Evolutionary conservation across 1,139 yeast genomes (phyloP).

Genomic region (Candida labiduridarum): DNA sequence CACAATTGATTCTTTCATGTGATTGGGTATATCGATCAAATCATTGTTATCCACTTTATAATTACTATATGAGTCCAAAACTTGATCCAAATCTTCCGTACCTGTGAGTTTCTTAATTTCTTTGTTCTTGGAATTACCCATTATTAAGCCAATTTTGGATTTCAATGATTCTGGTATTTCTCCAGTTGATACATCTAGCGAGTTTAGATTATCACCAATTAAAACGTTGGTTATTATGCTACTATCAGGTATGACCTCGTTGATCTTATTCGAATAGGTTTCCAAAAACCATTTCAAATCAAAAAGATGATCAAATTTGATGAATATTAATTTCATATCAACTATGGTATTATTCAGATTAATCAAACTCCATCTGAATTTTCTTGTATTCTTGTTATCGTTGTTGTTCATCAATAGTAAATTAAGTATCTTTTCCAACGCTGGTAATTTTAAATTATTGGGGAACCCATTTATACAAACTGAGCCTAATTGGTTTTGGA

Average conservation of each 20-base stretch:
- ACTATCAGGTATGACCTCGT: slow-evolving; percentile 3
- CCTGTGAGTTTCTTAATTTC: slow-evolving; percentile 21
- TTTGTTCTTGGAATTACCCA: slow-evolving; percentile 22
- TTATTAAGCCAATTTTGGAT: slow-evolving; percentile 19
- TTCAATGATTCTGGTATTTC: slow-evolving; percentile 8
- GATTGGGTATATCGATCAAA: slow-evolving; percentile 62
- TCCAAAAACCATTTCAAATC: slow-evolving; percentile 17
- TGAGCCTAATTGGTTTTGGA: slow-evolving; percentile 41
- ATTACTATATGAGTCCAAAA: slow-evolving; percentile 34
- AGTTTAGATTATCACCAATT: not conserved
- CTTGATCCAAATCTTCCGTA: slow-evolving; percentile 40
- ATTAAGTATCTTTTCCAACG: slow-evolving; percentile 32
- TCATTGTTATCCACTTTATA: slow-evolving; percentile 65
- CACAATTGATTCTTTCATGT: slow-evolving; percentile 57
- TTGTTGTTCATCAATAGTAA: slow-evolving; percentile 12
- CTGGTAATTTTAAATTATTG: slow-evolving; percentile 23
- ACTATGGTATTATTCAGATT: slow-evolving; percentile 24
- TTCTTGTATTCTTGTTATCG: not conserved
- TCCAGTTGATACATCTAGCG: not conserved
- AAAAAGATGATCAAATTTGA: slow-evolving; percentile 25
- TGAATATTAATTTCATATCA: slow-evolving; percentile 29
- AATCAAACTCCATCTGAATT: slow-evolving; percentile 31
- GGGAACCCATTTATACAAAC: slow-evolving; percentile 40
- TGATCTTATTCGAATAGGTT: slow-evolving; percentile 8
- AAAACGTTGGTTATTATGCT: slow-evolving; percentile 8